phyloP scores from a whole-genome alignment of 768 basidiomycete species.

The Podaxis sp. region DNA sequence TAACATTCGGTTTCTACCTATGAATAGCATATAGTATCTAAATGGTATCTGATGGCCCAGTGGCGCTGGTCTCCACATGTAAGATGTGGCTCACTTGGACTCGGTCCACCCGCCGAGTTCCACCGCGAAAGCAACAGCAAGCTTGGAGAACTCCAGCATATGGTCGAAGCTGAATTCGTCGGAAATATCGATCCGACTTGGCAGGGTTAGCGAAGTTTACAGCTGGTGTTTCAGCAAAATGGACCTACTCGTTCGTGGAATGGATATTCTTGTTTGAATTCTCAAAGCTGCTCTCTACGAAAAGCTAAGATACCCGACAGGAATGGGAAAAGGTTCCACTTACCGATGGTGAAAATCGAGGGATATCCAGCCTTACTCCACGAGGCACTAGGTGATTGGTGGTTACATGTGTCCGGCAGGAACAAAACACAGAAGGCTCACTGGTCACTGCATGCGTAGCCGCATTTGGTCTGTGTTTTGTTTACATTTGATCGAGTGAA shows the following conservation, averaged over 20 bases:
- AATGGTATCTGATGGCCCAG: neutral
- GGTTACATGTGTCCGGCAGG: constrained; percentile 26
- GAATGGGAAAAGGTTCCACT: constrained; percentile 23
- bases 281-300: constrained; percentile 63
- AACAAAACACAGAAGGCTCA: constrained; percentile 34
- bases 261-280: constrained; percentile 87
- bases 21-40: neutral
- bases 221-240: constrained; percentile 12
- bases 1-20: neutral
- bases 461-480: constrained; percentile 71
- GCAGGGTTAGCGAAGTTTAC: constrained; percentile 15
- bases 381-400: constrained; percentile 50
- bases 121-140: constrained; percentile 76
- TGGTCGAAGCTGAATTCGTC: constrained; percentile 89
- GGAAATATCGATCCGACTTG: constrained; percentile 80
- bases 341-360: constrained; percentile 80
- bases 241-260: constrained; percentile 71
- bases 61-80: neutral
- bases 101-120: constrained; percentile 60
- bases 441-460: constrained; percentile 95
- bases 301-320: constrained; percentile 16
- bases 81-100: constrained; percentile 20
- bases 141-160: constrained; percentile 86
- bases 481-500: constrained; percentile 12
- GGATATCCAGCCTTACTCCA: constrained; percentile 88